phyloP scores from a whole-genome alignment of 2,329 filamentous ascomycete species.

The Nemania serpens region DNA sequence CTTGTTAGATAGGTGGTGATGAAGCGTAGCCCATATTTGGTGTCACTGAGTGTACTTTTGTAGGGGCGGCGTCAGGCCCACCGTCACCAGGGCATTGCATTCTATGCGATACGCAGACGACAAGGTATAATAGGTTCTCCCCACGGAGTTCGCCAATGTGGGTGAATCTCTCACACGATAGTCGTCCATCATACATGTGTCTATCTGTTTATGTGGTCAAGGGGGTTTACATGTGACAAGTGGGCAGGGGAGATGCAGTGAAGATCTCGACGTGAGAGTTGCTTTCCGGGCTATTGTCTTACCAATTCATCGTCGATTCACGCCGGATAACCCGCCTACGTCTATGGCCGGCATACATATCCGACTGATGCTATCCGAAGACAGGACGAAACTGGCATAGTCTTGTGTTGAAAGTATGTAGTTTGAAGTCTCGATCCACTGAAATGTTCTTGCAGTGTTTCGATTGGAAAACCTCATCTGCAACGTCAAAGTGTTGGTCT shows the following conservation, averaged over 20 bases:
- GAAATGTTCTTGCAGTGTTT: not conserved
- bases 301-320: not conserved
- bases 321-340: not conserved
- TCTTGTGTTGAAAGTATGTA: not conserved
- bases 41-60: not conserved
- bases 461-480: not conserved
- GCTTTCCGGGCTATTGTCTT: not conserved
- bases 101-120: too few species aligned
- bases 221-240: not conserved
- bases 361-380: not conserved
- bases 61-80: not conserved
- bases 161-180: not conserved
- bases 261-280: not conserved
- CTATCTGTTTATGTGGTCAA: not conserved
- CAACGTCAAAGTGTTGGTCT: conserved; percentile 5
- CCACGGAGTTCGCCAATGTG: not conserved
- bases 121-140: not conserved
- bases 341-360: not conserved
- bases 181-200: not conserved
- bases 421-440: not conserved
- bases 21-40: not conserved
- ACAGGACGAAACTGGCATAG: not conserved
- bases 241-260: not conserved
- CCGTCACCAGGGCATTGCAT: not conserved
- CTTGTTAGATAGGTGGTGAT: not conserved